These are phyloP conservation scores for Picea glauca DNA, from an alignment of 75 land plant genomes.

Conservation along the genomic window DNA sequence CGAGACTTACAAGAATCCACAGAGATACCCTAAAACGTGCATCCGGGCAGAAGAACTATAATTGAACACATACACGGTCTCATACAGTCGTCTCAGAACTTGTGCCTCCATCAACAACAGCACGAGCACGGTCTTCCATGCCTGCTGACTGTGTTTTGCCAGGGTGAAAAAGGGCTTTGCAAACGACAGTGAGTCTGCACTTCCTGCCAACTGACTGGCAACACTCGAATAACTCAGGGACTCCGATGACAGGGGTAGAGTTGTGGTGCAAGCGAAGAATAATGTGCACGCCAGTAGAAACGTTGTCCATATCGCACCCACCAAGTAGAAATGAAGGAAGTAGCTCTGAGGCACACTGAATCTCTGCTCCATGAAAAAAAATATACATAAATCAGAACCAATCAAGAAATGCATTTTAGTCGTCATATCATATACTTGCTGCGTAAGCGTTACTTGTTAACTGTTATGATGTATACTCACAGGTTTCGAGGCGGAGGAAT, in stretches of 20 bases:
- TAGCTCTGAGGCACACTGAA: constrained; percentile 83
- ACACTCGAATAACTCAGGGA: constrained; percentile 20
- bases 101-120: constrained; percentile 85
- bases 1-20: constrained; percentile 77
- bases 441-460: neutral
- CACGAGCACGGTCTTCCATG: constrained; percentile 58
- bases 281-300: constrained; percentile 37
- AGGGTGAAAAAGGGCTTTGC: constrained; percentile 15
- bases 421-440: neutral
- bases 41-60: constrained; percentile 80
- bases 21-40: constrained; percentile 79
- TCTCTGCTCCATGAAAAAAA: constrained; percentile 39
- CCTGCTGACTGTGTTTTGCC: constrained; percentile 21
- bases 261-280: constrained; percentile 46
- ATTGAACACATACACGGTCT: constrained; percentile 58
- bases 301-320: constrained; percentile 63
- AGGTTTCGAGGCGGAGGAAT: neutral
- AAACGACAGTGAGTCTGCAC: constrained; percentile 23
- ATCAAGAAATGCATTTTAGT: neutral
- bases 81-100: constrained; percentile 70
- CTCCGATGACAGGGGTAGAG: constrained; percentile 17
- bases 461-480: too few relatives aligned
- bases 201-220: constrained; percentile 41
- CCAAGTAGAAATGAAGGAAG: constrained; percentile 78
- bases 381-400: constrained; percentile 3